A percentile compares a stretch with the other conserved stretches of the same genome.
Evolutionary conservation across 805 yeast genomes (phyloP).

Genomic region (Candida schatavii): DNA sequence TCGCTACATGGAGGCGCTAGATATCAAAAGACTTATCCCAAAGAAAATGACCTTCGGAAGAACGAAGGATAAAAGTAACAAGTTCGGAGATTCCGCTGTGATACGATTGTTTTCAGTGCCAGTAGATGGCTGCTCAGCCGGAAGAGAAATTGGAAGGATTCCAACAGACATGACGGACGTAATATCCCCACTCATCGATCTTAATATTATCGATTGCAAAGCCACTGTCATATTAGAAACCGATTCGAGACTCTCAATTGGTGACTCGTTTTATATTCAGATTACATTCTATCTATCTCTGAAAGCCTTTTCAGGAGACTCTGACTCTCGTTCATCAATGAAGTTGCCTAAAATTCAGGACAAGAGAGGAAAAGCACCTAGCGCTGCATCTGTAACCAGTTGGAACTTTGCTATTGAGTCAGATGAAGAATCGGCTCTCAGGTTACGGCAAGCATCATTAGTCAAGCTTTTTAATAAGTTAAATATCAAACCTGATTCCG

Average conservation of each 20-base stretch:
- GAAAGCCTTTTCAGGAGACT: conserved; percentile 1
- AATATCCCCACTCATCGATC: conserved; percentile 62
- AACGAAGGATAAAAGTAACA: conserved; percentile 8
- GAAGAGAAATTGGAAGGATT: conserved; percentile 71
- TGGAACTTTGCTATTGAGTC: conserved; percentile 41
- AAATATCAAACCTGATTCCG: conserved; percentile 22
- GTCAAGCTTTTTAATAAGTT: conserved; percentile 54
- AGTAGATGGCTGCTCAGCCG: conserved; percentile 12
- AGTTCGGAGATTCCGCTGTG: conserved; percentile 27
- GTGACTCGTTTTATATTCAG: conserved; percentile 72
- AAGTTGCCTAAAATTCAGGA: not conserved
- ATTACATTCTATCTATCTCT: conserved; percentile 58
- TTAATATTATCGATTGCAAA: conserved; percentile 51
- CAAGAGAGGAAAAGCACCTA: not conserved
- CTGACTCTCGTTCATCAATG: not conserved
- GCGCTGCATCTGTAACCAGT: not conserved
- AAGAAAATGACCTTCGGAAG: conserved; percentile 12
- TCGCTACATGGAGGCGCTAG: conserved; percentile 42
- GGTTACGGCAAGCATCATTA: conserved; percentile 56
- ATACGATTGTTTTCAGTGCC: conserved; percentile 30
- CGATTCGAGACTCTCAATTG: conserved; percentile 54
- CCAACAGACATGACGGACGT: conserved; percentile 67
- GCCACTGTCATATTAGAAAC: conserved; percentile 60
- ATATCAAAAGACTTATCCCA: conserved; percentile 35
- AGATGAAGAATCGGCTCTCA: conserved; percentile 46